phyloP scores from a whole-genome alignment of 2,329 filamentous ascomycete species.

The Fusarium irregulare region DNA sequence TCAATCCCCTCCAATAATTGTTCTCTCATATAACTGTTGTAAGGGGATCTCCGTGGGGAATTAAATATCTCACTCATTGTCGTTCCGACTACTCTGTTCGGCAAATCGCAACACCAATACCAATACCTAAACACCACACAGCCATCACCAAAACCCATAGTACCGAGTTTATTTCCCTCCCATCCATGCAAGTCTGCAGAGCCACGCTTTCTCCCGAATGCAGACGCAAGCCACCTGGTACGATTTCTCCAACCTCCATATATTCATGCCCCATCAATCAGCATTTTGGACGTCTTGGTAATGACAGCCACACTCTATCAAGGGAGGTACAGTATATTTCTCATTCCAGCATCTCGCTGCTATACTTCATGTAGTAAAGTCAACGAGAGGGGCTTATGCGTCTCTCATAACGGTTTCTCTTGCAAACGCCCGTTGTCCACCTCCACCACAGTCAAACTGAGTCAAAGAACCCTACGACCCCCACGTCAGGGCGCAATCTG shows the following conservation, averaged over 20 bases:
- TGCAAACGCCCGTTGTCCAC: slow-evolving; percentile 21
- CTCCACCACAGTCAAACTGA: neutral
- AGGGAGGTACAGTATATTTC: slow-evolving; percentile 1
- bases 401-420: slow-evolving; percentile 3
- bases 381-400: neutral
- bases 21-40: slow-evolving; percentile 5
- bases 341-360: slow-evolving; percentile 15
- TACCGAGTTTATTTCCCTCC: slow-evolving; percentile 30
- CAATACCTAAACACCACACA: neutral
- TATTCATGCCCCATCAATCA: neutral
- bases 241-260: slow-evolving; percentile 12
- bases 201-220: slow-evolving; percentile 27
- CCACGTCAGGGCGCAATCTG: slow-evolving; percentile 14
- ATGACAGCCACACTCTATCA: slow-evolving; percentile 11
- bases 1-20: slow-evolving; percentile 7
- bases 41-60: neutral
- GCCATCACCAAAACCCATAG: slow-evolving; percentile 5
- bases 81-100: slow-evolving; percentile 10
- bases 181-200: slow-evolving; percentile 20
- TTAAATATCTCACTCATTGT: slow-evolving; percentile 35
- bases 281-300: neutral
- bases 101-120: neutral
- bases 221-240: slow-evolving; percentile 29
- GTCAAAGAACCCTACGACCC: neutral
- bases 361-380: neutral